Conservation (phyloP, 305 asterid species). For the Salvia sclarea region DNA sequence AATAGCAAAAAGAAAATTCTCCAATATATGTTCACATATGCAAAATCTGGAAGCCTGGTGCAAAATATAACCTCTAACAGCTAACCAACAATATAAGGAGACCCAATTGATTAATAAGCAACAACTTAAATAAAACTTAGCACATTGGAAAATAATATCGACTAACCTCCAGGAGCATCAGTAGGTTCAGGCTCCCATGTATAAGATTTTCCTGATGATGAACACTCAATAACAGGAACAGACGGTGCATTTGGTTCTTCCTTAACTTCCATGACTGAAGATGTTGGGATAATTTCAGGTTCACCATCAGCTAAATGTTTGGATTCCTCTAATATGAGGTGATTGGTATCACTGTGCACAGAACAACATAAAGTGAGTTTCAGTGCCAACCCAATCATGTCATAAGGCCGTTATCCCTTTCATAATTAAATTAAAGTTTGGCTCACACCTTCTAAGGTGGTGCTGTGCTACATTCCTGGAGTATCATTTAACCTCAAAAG, state of each 20-base stretch:
- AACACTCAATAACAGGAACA: constrained; percentile 46
- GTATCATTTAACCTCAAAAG: constrained; percentile 13
- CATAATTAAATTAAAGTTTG: constrained; percentile 3
- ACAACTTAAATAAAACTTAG: background rate
- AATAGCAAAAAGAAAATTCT: constrained; percentile 1
- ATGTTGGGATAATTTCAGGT: constrained; percentile 46
- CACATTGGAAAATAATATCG: constrained; percentile 22
- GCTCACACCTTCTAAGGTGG: constrained; percentile 14
- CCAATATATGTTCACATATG: constrained; percentile 6
- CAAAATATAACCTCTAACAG: background rate
- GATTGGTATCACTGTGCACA: constrained; percentile 55
- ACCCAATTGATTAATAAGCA: constrained; percentile 29
- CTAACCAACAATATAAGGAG: constrained; percentile 17
- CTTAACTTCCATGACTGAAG: constrained; percentile 45
- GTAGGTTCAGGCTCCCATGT: constrained; percentile 56
- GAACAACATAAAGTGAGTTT: constrained; percentile 31
- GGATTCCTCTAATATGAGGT: constrained; percentile 47
- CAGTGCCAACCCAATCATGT: constrained; percentile 26
- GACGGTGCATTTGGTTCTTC: constrained; percentile 47
- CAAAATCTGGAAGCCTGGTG: constrained; percentile 8
- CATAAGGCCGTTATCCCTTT: constrained; percentile 16
- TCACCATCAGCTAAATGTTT: constrained; percentile 41
- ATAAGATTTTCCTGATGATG: constrained; percentile 51
- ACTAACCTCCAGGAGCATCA: constrained; percentile 87
- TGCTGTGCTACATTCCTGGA: constrained; percentile 9